Base-by-base conservation (phyloP, 306 rosid species). In the Parietaria judaica region DNA sequence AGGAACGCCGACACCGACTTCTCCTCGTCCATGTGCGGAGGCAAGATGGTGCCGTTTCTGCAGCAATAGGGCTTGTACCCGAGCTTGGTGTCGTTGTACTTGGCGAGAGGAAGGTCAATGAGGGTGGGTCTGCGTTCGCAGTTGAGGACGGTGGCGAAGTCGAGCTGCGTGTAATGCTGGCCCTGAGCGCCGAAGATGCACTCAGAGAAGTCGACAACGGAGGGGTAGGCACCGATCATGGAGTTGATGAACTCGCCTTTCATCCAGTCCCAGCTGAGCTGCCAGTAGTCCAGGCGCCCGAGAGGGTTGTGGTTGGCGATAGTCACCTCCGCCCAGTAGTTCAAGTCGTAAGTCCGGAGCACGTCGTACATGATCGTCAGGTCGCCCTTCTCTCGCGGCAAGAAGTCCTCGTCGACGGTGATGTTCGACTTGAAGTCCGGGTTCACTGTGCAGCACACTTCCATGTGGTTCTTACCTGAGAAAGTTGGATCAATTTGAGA, bases 211-310 rank as follows among this genome's bases (percentile, higher is more conserved):
- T 89, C 97, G 47, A 82, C 87, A 52, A 86, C 65, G 46, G 88
- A 70, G 3, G 99, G 94, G 75, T 86, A 84, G 51, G 99, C 99
- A 16, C 99, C 99, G 48, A 76, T 94, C 99, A 89, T 94, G 2
- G 86, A 0, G 52, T 1, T 56, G 62, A 94, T 94, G 56, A 94
- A 89, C 71, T 94, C 99, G 54, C 76, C 82, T 55, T 53, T 76
- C 94, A 84, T 94, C 99, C 99, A 94, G 10, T 94, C 87, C 97
- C 97, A 94, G 65, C 89, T 86, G 64, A 94, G 74, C 53, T 71
- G 76, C 99, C 99, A 94, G 62, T 83, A 73, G 67, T 94, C 97
- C 81, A 94, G 95, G 74, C 97, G 95, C 13, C 97, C 99, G 31
- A 94, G 94, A 4, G 89, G 57, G 69, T 94, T 86, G 64, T 89